phyloP scores from a whole-genome alignment of 2,329 filamentous ascomycete genomes.

The Leptographium lundbergii region DNA sequence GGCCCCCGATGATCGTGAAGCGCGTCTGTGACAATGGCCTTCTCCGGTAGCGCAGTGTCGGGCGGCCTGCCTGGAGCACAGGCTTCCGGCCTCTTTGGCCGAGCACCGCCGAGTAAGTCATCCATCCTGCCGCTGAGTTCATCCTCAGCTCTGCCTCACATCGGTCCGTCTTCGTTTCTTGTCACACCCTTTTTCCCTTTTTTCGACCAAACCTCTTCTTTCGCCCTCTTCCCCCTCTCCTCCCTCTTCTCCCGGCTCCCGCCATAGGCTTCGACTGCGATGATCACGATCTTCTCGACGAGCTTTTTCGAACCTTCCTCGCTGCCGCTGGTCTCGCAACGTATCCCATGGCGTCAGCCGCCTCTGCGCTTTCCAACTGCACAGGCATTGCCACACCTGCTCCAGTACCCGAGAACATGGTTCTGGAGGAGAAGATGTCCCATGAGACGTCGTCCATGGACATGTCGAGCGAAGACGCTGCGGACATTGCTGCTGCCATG shows the following conservation, averaged over 20 bases:
- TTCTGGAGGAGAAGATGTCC: not conserved
- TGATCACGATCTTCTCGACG: not conserved
- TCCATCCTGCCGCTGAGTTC: not conserved
- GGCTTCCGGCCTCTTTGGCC: not conserved
- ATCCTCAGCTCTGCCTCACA: not conserved
- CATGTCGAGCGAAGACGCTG: no score
- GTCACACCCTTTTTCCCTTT: not conserved
- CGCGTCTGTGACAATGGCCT: constrained; percentile 7
- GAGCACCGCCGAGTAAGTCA: not conserved
- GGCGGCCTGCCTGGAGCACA: not conserved
- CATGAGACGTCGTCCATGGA: not conserved
- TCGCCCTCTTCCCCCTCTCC: not conserved
- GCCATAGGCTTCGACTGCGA: not conserved
- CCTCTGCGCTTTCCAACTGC: not conserved
- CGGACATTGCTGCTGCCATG: no score
- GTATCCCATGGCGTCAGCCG: not conserved
- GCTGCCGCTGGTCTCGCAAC: not conserved
- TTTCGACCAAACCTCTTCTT: not conserved
- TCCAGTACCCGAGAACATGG: not conserved
- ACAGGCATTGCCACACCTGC: not conserved
- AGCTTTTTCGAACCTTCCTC: not conserved
- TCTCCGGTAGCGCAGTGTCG: constrained; percentile 6
- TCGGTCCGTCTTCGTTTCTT: not conserved
- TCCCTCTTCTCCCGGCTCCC: not conserved
- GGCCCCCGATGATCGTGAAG: constrained; percentile 3